Evolutionary conservation across 345 rosid genomes (phyloP).

Genomic region (Mangifera indica): DNA sequence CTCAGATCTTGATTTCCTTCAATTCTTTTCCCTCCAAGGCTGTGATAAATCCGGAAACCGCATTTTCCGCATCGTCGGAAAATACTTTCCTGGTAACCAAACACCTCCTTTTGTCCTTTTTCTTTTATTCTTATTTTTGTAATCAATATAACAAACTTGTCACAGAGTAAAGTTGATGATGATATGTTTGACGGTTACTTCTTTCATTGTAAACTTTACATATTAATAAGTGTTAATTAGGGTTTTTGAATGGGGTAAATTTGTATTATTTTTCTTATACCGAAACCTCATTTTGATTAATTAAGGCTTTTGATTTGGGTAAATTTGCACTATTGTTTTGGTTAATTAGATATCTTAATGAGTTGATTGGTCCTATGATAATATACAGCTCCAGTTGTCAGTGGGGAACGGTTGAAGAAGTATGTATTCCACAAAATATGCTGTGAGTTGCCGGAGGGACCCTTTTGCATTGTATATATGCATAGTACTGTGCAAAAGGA

Average conservation of each 20-base stretch:
- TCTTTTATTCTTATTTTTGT: not conserved
- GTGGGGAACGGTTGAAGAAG: slow-evolving; percentile 77
- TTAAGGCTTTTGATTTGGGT: not conserved
- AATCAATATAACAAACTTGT: not conserved
- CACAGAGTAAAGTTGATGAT: too few relatives aligned
- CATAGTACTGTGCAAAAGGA: slow-evolving; percentile 84
- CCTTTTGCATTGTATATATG: slow-evolving; percentile 77
- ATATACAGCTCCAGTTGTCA: slow-evolving; percentile 72
- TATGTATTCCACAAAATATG: slow-evolving; percentile 70
- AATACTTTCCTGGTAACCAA: slow-evolving; percentile 73
- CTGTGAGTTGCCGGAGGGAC: slow-evolving; percentile 75
- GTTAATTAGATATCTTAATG: not conserved
- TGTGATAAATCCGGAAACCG: slow-evolving; percentile 73
- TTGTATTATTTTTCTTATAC: not conserved
- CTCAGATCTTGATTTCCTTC: slow-evolving; percentile 83
- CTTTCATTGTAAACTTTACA: not conserved
- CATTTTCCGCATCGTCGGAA: slow-evolving; percentile 76
- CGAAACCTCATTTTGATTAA: not conserved
- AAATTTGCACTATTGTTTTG: not conserved
- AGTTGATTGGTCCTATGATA: slow-evolving; percentile 12
- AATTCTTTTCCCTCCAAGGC: slow-evolving; percentile 70
- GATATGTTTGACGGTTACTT: not conserved
- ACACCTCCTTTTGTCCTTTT: not conserved
- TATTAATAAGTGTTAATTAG: not conserved
- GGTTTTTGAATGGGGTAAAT: not conserved